These are phyloP conservation scores for Salmacisia buchloeana DNA, from an alignment of 1,284 basidiomycete species.

Conservation along the genomic window DNA sequence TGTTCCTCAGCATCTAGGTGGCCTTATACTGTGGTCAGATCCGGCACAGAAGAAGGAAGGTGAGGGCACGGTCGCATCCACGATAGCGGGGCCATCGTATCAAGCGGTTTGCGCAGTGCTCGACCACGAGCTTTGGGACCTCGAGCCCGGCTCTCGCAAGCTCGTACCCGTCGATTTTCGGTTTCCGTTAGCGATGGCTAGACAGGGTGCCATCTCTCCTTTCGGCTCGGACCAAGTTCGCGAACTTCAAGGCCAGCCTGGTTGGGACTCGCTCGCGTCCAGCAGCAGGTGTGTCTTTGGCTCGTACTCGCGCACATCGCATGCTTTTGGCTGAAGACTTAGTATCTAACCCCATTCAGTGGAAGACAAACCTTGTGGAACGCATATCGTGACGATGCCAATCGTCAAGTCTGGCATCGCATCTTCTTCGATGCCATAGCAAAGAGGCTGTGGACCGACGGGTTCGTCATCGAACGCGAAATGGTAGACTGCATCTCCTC, in stretches of 20 bases:
- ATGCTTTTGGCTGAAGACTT: too few species aligned
- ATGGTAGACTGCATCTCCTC: conserved; percentile 7
- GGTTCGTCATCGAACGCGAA: conserved; percentile 4
- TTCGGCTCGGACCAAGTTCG: neutral
- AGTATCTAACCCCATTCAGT: too few species aligned
- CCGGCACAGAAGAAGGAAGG: neutral
- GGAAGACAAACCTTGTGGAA: conserved; percentile 3
- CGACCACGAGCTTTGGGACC: conserved; percentile 6
- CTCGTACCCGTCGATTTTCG: neutral
- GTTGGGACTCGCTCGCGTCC: neutral
- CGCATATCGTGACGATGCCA: neutral
- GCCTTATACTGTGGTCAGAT: neutral
- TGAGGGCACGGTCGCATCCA: neutral
- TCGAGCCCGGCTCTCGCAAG: neutral
- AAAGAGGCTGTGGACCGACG: conserved; percentile 6
- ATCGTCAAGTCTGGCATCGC: conserved; percentile 6
- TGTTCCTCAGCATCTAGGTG: neutral
- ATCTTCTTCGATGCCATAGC: conserved; percentile 6
- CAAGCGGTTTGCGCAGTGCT: conserved; percentile 4
- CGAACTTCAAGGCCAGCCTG: conserved; percentile 1
- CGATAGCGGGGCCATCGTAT: neutral
- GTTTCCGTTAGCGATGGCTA: neutral
- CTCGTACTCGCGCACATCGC: too few species aligned
- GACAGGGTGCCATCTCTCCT: neutral
- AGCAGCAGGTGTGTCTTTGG: neutral